These are phyloP conservation scores for Globisporangium iwayamae DNA, from an alignment of 352 stramenopile species.

Conservation along the genomic window DNA sequence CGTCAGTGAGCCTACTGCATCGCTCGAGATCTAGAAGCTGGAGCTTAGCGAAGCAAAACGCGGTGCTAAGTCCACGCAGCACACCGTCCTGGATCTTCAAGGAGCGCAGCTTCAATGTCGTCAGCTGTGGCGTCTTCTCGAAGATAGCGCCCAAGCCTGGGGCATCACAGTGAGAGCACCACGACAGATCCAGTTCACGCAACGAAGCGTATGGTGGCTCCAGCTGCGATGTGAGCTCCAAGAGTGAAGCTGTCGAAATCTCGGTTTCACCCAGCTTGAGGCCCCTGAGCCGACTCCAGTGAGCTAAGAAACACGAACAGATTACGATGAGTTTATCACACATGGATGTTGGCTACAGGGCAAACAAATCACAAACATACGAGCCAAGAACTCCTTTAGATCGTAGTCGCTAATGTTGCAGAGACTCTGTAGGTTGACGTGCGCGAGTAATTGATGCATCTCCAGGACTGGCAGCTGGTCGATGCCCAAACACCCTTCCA, in stretches of 20 bases:
- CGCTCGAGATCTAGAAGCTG: constrained; percentile 22
- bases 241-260: constrained; percentile 12
- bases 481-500: constrained; percentile 19
- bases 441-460: not conserved
- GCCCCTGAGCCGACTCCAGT: constrained; percentile 4
- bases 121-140: constrained; percentile 7
- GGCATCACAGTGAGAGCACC: constrained; percentile 17
- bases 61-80: constrained; percentile 3
- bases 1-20: constrained; percentile 14
- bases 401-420: constrained; percentile 9
- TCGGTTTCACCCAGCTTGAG: constrained; percentile 19
- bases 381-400: constrained; percentile 5
- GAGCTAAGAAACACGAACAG: constrained; percentile 2
- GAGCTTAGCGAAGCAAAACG: constrained; percentile 6
- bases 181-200: constrained; percentile 20
- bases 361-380: not conserved
- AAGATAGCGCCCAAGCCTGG: constrained; percentile 14
- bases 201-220: not conserved
- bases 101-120: constrained; percentile 18
- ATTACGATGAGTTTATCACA: not conserved
- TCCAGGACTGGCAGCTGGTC: constrained; percentile 6
- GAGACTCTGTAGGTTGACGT: constrained; percentile 18
- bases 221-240: not conserved
- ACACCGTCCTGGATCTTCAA: constrained; percentile 15
- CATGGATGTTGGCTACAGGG: not conserved